Conservation (phyloP, 176 grass and related monocot genomes). For the Phragmites australis region DNA sequence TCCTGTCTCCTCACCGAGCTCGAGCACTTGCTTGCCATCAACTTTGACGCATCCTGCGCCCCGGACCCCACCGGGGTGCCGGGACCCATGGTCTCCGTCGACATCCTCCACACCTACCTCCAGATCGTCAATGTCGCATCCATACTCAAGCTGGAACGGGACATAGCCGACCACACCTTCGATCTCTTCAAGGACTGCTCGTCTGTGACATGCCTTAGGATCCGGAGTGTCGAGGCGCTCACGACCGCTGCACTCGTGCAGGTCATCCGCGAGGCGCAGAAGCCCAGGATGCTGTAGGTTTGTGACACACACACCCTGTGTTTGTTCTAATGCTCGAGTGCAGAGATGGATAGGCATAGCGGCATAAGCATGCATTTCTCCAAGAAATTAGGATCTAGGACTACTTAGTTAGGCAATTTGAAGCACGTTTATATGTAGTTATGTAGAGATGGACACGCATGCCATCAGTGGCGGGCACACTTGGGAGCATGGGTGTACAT, state of each 20-base stretch:
- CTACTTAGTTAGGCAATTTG: not conserved
- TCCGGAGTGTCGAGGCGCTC: slow-evolving; percentile 86
- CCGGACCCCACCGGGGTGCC: slow-evolving; percentile 58
- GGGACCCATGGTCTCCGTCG: slow-evolving; percentile 84
- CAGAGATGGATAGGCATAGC: not conserved
- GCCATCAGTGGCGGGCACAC: too few relatives aligned
- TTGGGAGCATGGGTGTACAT: too few relatives aligned
- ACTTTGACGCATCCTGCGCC: slow-evolving; percentile 44
- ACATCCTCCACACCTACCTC: slow-evolving; percentile 84
- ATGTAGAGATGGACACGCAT: too few relatives aligned
- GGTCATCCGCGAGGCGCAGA: slow-evolving; percentile 84
- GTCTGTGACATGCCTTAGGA: slow-evolving; percentile 75
- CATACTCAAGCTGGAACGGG: slow-evolving; percentile 71
- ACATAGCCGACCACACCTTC: slow-evolving; percentile 90
- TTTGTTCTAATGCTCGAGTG: slow-evolving; percentile 25
- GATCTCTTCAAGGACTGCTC: slow-evolving; percentile 87
- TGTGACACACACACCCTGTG: not conserved
- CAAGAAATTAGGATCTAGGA: not conserved
- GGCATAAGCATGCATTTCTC: not conserved
- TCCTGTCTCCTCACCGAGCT: slow-evolving; percentile 87
- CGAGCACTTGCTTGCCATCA: slow-evolving; percentile 64
- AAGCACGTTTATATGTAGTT: too few relatives aligned
- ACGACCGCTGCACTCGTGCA: slow-evolving; percentile 91
- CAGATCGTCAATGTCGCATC: slow-evolving; percentile 87
- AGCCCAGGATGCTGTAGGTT: slow-evolving; percentile 90